A percentile compares a stretch with the other conserved stretches of the same genome.
These are phyloP conservation scores for Moricandia arvensis DNA, from an alignment of 345 rosid genomes.

Conservation along the genomic window DNA sequence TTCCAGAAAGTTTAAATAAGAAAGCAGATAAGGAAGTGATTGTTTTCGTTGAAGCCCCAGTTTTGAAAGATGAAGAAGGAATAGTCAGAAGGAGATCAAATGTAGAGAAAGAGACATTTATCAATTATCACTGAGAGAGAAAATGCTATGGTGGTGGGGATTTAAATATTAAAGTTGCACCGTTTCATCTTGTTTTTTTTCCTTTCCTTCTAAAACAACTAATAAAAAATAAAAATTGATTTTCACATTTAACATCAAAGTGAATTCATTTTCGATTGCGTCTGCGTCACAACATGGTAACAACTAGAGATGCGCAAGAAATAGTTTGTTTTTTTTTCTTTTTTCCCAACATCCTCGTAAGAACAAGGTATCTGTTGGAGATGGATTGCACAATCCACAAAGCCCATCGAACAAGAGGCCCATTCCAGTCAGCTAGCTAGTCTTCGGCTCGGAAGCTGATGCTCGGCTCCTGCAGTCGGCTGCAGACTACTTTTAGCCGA, in stretches of 20 bases:
- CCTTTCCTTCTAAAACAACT: background rate
- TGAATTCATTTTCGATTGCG: background rate
- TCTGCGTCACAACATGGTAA: no score
- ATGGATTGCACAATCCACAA: no score
- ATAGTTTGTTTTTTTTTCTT: no score
- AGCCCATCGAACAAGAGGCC: no score
- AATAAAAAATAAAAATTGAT: background rate
- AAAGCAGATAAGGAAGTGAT: conserved; percentile 5
- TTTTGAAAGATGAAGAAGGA: conserved; percentile 13
- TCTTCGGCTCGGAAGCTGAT: no score
- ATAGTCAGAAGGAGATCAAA: conserved; percentile 32
- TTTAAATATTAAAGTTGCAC: conserved; percentile 24
- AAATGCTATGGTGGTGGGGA: conserved; percentile 24
- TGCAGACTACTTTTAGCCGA: no score
- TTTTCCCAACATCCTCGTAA: no score
- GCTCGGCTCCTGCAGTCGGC: no score
- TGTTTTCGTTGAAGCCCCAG: conserved; percentile 1
- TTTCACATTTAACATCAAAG: background rate
- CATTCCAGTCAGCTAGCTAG: no score
- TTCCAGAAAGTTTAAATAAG: background rate
- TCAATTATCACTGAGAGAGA: conserved; percentile 15
- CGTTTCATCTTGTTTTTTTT: background rate
- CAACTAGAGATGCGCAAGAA: no score
- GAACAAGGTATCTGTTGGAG: no score
- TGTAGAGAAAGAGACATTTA: conserved; percentile 25